phyloP scores from a whole-genome alignment of 768 basidiomycete genomes.

The Russula vinacea region DNA sequence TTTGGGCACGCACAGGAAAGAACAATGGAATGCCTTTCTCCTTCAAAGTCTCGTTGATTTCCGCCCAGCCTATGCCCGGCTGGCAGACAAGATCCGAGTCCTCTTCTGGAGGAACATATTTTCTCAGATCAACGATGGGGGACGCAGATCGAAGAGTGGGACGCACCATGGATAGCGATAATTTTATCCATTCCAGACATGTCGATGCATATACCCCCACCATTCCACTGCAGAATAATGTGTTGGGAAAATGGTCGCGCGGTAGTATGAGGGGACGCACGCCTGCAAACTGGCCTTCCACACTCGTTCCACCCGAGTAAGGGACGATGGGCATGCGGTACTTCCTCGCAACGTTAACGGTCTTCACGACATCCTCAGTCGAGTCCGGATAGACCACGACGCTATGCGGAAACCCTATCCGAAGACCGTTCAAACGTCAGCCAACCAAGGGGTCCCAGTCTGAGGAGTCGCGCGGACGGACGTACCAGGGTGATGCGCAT shows the following conservation, averaged over 20 bases:
- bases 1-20: conserved; percentile 58
- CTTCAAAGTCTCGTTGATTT: conserved; percentile 63
- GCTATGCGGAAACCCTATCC: conserved; percentile 46
- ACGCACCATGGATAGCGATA: conserved; percentile 64
- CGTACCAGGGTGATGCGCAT: conserved; percentile 31
- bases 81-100: conserved; percentile 76
- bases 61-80: conserved; percentile 67
- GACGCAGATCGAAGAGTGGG: neutral
- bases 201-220: conserved; percentile 76
- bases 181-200: conserved; percentile 77
- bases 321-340: conserved; percentile 75
- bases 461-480: too few species aligned
- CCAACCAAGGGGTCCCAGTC: neutral
- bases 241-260: neutral
- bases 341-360: conserved; percentile 72
- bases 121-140: neutral
- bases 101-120: conserved; percentile 43
- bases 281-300: conserved; percentile 73
- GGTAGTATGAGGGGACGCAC: conserved; percentile 40
- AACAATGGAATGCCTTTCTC: conserved; percentile 76
- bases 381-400: conserved; percentile 62
- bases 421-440: neutral
- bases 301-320: conserved; percentile 76
- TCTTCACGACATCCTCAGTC: conserved; percentile 78
- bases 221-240: conserved; percentile 19